phyloP scores from a whole-genome alignment of 108 stramenopile genomes.

The Nannochloropsis oceanica region DNA sequence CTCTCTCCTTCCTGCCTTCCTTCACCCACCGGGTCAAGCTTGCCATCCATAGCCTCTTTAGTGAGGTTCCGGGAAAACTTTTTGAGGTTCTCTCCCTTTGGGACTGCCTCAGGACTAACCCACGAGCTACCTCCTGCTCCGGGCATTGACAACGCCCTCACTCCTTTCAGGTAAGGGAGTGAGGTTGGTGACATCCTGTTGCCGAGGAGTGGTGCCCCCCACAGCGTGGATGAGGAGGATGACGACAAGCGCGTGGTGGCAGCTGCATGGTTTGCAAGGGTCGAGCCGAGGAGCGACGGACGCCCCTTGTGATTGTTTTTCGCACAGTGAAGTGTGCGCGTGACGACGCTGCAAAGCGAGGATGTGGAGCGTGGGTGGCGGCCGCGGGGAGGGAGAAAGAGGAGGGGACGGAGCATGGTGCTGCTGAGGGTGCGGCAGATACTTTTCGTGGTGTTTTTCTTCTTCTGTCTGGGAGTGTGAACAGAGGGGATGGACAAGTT shows the following conservation, averaged over 20 bases:
- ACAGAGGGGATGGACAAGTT: too few relatives aligned
- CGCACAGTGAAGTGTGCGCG: not conserved
- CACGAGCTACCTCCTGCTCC: not conserved
- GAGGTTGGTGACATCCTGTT: not conserved
- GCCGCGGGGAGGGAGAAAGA: not conserved
- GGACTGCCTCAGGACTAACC: constrained; percentile 1
- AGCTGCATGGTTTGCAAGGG: too few relatives aligned
- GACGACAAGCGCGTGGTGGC: too few relatives aligned
- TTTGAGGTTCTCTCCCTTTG: not conserved
- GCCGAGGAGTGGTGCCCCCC: not conserved
- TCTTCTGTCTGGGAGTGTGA: too few relatives aligned
- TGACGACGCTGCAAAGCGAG: not conserved
- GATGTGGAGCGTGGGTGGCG: not conserved
- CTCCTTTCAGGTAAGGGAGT: not conserved
- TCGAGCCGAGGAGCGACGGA: not conserved
- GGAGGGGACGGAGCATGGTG: not conserved
- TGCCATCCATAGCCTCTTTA: not conserved
- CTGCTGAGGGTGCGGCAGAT: not conserved
- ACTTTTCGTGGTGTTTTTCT: not conserved
- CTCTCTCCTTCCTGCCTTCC: too few relatives aligned
- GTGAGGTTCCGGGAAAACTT: not conserved
- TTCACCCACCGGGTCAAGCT: constrained; percentile 1
- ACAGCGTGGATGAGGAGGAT: not conserved
- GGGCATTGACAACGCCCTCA: not conserved
- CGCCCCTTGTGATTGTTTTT: not conserved